Base-by-base conservation (phyloP, 192 early-diverging fungal genomes). In the Chytriomyces hyalinus region DNA sequence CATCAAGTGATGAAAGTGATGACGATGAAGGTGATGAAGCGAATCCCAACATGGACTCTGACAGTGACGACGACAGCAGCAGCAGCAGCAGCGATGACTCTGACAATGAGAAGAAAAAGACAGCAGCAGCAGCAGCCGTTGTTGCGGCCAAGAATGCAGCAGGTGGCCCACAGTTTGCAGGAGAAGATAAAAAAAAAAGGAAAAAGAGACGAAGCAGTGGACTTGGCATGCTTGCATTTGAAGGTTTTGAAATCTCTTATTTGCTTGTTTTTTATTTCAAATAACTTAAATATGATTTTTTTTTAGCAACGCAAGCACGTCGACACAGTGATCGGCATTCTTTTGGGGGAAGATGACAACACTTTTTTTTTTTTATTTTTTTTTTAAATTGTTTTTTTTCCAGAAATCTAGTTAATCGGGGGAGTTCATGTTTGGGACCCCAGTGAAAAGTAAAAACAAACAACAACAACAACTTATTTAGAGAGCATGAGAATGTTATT, bases 151-250 rank as follows among this genome's bases (percentile, higher is more conserved):
- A 15, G 26, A 65, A 36, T 28, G 26, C 15, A 13, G 28, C 11
- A 6, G 45, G 66, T 9, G 66, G 69, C 24, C 69, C 69, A 59
- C 69, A 70, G 69, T 70, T 70, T 70, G 69, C 69, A 43, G 69
- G 69, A 4, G 47, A 24, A 3, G 67, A 68, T 20, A 68, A 68
- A 70, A 24, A 68, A 43, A 44, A 24, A 3, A 50, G 53, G 24
- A 50, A 59, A 51, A 59, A 57, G 49, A n/a, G 50, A 51, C 20
- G 50, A 6, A 70, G 28, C 24, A 59, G 50, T 59, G 49, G 22
- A 13, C 57, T 70, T 50, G 51, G 69, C 6, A 59, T 70, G 69
- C 45, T 70, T 22, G 69, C 69, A 5, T 57, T 44, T 11, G 69
- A 70, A 57, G 47, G 66, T 68, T 11, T n/a, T n/a, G n/a, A n/a